Percentiles rank a stretch among this genome's conserved stretches.
These are phyloP conservation scores for Boletus pseudo-olivaceus DNA, from an alignment of 768 basidiomycete species.

Conservation along the genomic window DNA sequence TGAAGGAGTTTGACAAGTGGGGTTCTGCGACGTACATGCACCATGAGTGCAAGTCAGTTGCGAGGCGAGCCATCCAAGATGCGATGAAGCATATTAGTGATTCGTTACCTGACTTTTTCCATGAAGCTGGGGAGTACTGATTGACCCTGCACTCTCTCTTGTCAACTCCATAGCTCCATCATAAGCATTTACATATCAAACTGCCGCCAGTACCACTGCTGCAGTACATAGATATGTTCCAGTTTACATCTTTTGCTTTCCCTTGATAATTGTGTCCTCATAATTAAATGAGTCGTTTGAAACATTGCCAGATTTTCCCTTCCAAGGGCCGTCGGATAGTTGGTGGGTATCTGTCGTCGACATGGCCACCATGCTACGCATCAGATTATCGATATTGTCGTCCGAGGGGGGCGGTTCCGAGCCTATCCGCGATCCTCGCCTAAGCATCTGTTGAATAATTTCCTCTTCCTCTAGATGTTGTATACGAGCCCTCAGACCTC, in stretches of 20 bases:
- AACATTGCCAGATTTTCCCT: slow-evolving; percentile 8
- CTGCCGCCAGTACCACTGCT: background rate
- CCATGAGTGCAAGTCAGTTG: slow-evolving; percentile 62
- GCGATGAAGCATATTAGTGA: slow-evolving; percentile 56
- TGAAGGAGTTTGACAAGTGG: slow-evolving; percentile 69
- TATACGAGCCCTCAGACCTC: slow-evolving; percentile 35
- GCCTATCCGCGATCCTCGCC: slow-evolving; percentile 35
- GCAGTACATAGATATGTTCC: background rate
- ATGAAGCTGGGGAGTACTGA: slow-evolving; percentile 34
- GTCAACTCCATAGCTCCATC: background rate
- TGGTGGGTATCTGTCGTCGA: slow-evolving; percentile 14
- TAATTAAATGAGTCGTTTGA: slow-evolving; percentile 20
- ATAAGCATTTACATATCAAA: background rate
- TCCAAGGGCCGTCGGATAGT: slow-evolving; percentile 33
- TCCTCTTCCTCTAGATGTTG: slow-evolving; percentile 44
- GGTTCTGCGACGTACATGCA: slow-evolving; percentile 78
- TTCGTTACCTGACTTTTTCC: slow-evolving; percentile 60
- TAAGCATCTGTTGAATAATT: slow-evolving; percentile 37
- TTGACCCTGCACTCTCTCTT: background rate
- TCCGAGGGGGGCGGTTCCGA: slow-evolving; percentile 36
- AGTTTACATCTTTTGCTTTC: slow-evolving; percentile 22
- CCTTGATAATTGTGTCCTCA: slow-evolving; percentile 26
- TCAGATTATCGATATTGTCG: slow-evolving; percentile 37
- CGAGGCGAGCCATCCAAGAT: slow-evolving; percentile 54
- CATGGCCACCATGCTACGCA: slow-evolving; percentile 39